phyloP scores from a whole-genome alignment of 768 basidiomycete genomes.

The Symmetrospora coprosmae region DNA sequence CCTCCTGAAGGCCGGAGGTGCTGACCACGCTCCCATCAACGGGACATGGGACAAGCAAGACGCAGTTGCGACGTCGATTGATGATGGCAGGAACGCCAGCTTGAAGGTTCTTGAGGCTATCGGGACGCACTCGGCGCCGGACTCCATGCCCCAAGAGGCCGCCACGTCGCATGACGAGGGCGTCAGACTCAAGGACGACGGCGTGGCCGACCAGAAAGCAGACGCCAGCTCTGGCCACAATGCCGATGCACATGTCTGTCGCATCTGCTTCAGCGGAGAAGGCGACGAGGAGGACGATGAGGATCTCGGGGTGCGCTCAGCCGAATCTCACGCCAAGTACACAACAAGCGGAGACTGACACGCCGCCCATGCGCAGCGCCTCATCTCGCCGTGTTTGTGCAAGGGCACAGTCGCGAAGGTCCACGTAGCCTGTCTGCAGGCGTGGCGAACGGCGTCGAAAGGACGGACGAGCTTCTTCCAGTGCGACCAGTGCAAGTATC shows the following conservation, averaged over 20 bases:
- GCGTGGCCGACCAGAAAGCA: background rate
- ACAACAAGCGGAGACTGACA: background rate
- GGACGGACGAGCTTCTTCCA: slow-evolving; percentile 1
- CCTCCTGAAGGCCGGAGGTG: background rate
- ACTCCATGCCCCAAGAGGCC: too few relatives aligned
- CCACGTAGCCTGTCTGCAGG: slow-evolving; percentile 3
- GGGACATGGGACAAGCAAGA: background rate
- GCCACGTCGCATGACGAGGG: background rate
- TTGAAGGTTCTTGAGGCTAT: too few relatives aligned
- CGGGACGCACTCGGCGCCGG: too few relatives aligned
- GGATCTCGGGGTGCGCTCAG: slow-evolving; percentile 17
- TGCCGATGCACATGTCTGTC: slow-evolving; percentile 14
- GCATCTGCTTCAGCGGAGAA: slow-evolving; percentile 25
- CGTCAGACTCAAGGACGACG: background rate
- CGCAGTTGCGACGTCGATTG: background rate
- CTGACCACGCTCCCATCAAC: too few relatives aligned
- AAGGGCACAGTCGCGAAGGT: slow-evolving; percentile 12
- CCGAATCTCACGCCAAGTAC: background rate
- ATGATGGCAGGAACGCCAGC: too few relatives aligned
- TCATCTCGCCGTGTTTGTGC: slow-evolving; percentile 12
- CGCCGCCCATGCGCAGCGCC: background rate
- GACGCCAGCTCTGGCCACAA: background rate
- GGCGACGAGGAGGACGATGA: slow-evolving; percentile 25
- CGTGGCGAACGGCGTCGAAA: background rate
- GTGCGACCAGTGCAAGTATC: slow-evolving; percentile 12